Conservation (phyloP, 768 basidiomycete species). For the Pleurotus sapidus region DNA sequence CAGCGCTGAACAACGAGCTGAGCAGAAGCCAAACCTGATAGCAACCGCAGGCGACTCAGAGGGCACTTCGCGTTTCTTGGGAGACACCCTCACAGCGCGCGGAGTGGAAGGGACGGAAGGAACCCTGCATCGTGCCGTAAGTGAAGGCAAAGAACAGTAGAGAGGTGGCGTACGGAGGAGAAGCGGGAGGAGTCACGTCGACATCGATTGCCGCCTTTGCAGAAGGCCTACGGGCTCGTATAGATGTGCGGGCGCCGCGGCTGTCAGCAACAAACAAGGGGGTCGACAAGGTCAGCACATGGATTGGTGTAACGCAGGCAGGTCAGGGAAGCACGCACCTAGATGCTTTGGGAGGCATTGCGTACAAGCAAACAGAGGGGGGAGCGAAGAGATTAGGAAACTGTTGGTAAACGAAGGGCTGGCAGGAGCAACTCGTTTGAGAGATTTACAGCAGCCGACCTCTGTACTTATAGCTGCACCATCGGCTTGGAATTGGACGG, state of each 20-base stretch:
- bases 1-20: background rate
- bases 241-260: background rate
- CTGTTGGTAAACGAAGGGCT: too few species aligned
- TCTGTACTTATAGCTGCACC: too few species aligned
- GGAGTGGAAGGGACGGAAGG: background rate
- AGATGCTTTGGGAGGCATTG: background rate
- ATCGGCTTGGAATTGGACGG: too few species aligned
- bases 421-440: too few species aligned
- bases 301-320: background rate
- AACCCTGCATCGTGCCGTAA: background rate
- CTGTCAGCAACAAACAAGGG: background rate
- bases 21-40: background rate
- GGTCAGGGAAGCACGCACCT: background rate
- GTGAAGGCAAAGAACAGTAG: background rate
- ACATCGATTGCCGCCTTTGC: background rate
- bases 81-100: background rate
- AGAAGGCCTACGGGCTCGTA: background rate
- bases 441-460: too few species aligned
- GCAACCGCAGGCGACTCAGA: background rate
- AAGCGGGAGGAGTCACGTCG: background rate
- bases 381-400: too few species aligned
- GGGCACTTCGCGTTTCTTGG: background rate
- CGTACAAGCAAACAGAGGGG: background rate
- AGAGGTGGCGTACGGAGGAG: background rate
- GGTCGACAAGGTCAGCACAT: background rate